Evolutionary conservation across 768 basidiomycete genomes (phyloP), one percentile per base, ranked within the genome.

Genomic region (Leccinum olivaceopallidum): DNA sequence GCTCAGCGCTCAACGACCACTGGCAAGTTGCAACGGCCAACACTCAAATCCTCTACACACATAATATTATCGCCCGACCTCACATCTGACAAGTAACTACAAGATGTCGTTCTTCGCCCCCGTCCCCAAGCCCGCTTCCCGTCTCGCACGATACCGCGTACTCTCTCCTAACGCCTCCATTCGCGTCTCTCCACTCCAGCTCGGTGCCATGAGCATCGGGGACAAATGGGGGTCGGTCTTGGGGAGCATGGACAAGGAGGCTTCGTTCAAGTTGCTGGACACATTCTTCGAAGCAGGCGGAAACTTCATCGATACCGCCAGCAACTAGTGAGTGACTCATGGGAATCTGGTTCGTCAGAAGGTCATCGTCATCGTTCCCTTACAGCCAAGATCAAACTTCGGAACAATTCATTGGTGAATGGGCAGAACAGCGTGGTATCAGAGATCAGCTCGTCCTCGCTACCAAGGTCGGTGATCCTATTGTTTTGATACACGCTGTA

Each of bases 201-300:
- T 84, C 28, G 81, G 82, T 3, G 81, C 75, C 4, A 79, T 80
- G 80, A 80, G 73, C 69, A 77, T 82, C 36, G 80, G 81, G 7
- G 76, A 81, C 61, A 73, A 78, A 54, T 81, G 80, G 81, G 65
- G 63, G 0, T 20, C 66, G 12, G 49, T 57, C 32, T 63, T 77
- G 76, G 82, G 83, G n/a, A 58, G 66, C 3, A 80, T 81, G 77
- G 61, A 71, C 65, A 82, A 81, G 69, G 73, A 77, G 26, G 57
- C 67, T 10, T 73, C 76, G 1, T 80, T 81, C 67, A 69, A 78
- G 66, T 70, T 84, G 8, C 75, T 84, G 20, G 81, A 84, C 47
- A 76, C 78, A 9, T 81, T 65, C 66, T 76, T 73, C 53, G 74
- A 78, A 12, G 74, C 73, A 0, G 83, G 83, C 14, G 83, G 83